phyloP scores from a whole-genome alignment of 2,329 filamentous ascomycete species.

The Penicillium sp. region DNA sequence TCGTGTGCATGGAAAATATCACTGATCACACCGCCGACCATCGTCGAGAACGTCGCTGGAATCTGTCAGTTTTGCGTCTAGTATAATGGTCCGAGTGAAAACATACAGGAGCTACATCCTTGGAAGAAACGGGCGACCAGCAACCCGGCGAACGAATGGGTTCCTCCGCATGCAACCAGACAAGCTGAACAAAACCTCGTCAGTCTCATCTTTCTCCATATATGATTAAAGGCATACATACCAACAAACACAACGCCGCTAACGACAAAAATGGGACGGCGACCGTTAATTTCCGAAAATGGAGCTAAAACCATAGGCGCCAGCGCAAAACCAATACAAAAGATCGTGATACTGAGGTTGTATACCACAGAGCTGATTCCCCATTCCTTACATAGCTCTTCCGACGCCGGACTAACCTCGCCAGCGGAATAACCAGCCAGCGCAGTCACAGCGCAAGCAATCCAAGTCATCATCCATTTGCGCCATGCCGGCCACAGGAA shows the following conservation, averaged over 20 bases:
- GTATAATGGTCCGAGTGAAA: slow-evolving; percentile 4
- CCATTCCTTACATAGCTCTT: slow-evolving; percentile 66
- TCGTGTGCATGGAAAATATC: slow-evolving; percentile 79
- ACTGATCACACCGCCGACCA: slow-evolving; percentile 88
- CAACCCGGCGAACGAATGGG: slow-evolving; percentile 69
- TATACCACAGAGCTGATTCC: slow-evolving; percentile 64
- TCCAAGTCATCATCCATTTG: slow-evolving; percentile 68
- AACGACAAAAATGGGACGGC: slow-evolving; percentile 75
- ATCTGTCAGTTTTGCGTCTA: neutral
- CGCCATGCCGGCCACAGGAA: slow-evolving; percentile 68
- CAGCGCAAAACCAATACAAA: slow-evolving; percentile 75
- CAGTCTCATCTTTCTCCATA: neutral
- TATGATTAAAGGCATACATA: slow-evolving; percentile 14
- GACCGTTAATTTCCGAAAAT: slow-evolving; percentile 83
- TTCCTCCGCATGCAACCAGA: slow-evolving; percentile 71
- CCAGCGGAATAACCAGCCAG: slow-evolving; percentile 80
- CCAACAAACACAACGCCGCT: slow-evolving; percentile 70
- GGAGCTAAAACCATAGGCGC: slow-evolving; percentile 88
- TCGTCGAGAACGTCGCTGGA: slow-evolving; percentile 69
- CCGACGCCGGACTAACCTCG: slow-evolving; percentile 69
- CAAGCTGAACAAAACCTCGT: slow-evolving; percentile 43
- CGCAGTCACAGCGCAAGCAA: slow-evolving; percentile 74
- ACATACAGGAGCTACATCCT: slow-evolving; percentile 71
- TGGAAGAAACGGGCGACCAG: slow-evolving; percentile 72
- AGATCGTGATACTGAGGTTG: slow-evolving; percentile 75